Conservation (phyloP, 2,329 filamentous ascomycete genomes). For the Alternaria consortialis region DNA sequence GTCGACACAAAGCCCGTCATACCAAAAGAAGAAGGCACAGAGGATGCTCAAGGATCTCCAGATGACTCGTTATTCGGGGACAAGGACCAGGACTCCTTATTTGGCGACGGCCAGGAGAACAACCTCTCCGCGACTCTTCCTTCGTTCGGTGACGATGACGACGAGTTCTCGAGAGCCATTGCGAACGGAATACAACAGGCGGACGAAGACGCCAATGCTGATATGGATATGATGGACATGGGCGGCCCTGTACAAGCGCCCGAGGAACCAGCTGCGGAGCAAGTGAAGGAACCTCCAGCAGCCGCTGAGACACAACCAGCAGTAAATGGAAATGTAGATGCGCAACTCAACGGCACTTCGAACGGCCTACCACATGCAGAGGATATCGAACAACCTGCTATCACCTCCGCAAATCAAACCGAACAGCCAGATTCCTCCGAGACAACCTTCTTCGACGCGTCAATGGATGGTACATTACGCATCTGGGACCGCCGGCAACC, state of each 20-base stretch:
- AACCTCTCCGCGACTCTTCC: conserved; percentile 54
- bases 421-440: conserved; percentile 66
- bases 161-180: conserved; percentile 81
- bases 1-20: conserved; percentile 36
- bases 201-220: conserved; percentile 51
- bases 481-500: conserved; percentile 88
- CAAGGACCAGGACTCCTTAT: conserved; percentile 77
- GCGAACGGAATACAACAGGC: conserved; percentile 61
- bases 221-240: conserved; percentile 58
- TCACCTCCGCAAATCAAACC: conserved; percentile 42
- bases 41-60: conserved; percentile 70
- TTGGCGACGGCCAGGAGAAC: conserved; percentile 73
- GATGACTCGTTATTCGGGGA: conserved; percentile 86
- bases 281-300: conserved; percentile 30
- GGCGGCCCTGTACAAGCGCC: conserved; percentile 55
- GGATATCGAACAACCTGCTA: conserved; percentile 46
- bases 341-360: conserved; percentile 20
- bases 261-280: conserved; percentile 32
- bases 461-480: conserved; percentile 86
- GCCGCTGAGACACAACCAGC: conserved; percentile 23
- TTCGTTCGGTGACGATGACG: conserved; percentile 79
- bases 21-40: conserved; percentile 53
- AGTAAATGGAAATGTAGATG: conserved; percentile 33
- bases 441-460: conserved; percentile 86
- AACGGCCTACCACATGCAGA: conserved; percentile 65